Conservation (phyloP, 2,329 filamentous ascomycete species). For the Colletotrichum musae region DNA sequence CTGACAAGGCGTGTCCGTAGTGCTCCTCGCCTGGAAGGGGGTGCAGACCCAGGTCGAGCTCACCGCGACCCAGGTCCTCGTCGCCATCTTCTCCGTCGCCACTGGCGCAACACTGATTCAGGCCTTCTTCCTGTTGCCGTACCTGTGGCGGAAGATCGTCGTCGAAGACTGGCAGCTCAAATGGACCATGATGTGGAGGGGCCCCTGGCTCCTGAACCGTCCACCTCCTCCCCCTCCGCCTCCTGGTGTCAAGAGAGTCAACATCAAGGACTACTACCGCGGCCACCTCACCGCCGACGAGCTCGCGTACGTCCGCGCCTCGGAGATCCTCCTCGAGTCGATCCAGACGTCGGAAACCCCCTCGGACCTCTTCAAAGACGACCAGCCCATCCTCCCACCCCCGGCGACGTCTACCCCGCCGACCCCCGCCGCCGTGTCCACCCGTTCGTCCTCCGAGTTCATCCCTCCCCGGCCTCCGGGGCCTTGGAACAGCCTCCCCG, state of each 20-base stretch:
- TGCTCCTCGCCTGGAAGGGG: slow-evolving; percentile 68
- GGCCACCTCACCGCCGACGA: slow-evolving; percentile 64
- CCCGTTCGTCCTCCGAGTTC: slow-evolving; percentile 42
- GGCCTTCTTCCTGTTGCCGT: slow-evolving; percentile 66
- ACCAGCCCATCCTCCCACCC: slow-evolving; percentile 48
- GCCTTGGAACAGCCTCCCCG: slow-evolving; percentile 57
- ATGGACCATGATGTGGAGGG: slow-evolving; percentile 62
- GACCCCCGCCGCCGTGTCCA: slow-evolving; percentile 19
- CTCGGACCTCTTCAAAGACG: slow-evolving; percentile 48
- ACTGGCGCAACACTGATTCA: slow-evolving; percentile 58
- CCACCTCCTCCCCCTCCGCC: slow-evolving; percentile 53
- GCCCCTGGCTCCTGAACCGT: slow-evolving; percentile 61
- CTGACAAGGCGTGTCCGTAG: slow-evolving; percentile 43
- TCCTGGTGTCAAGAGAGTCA: slow-evolving; percentile 57
- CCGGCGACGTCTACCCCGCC: slow-evolving; percentile 45
- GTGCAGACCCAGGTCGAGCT: slow-evolving; percentile 46
- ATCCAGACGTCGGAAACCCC: slow-evolving; percentile 47
- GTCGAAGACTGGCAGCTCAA: slow-evolving; percentile 66
- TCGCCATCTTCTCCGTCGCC: slow-evolving; percentile 61
- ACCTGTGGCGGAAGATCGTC: slow-evolving; percentile 64
- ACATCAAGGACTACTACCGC: slow-evolving; percentile 64
- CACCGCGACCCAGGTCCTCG: slow-evolving; percentile 44
- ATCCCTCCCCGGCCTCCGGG: slow-evolving; percentile 53
- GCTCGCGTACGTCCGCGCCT: slow-evolving; percentile 54
- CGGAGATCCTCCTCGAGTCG: slow-evolving; percentile 52